Base-by-base conservation (phyloP, 495 filamentous ascomycete genomes). In the Xylaria sp. region DNA sequence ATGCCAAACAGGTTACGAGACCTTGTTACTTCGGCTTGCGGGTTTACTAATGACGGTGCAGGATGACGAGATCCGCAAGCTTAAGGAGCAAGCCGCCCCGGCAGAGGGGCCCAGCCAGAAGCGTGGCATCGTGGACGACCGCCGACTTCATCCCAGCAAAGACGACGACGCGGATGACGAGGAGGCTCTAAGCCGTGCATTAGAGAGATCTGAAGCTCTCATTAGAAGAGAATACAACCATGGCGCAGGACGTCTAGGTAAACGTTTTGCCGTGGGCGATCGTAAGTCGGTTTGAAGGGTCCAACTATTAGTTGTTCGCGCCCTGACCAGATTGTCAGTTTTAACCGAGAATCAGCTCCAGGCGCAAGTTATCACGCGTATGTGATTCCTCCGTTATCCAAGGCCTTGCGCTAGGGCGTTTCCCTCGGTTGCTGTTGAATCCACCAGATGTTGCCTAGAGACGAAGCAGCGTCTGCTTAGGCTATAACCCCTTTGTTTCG, bases 311-410 rank as follows among this genome's bases (percentile, higher is more conserved):
- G 19, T 7, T 33, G 8, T 63, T 29, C 6, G 21, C 44, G 29
- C 44, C 29, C 62, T 65, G 19, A 65, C 29, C 9, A 9, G 50
- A 9, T 37, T 19, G 17, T 3, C n/a, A 81, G 77, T 79, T 40
- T 68, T 80, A 50, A 73, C 79, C 9, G 79, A 82, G 67, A 80
- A 72, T 53, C 80, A 82, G 33, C 73, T 81, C 41, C 80, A 82
- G 50, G 61, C 70, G 26, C 78, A 81, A 50, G 76, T 81, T 62
- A 82, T 82, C 66, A 74, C 77, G 74, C 80, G 65, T 68, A 68
- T 31, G 62, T 37, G 19, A 19, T 15, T 15, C 29, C 7, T 12
- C 12, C 1, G 21, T 52, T 52, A 19, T 35, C 26, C 11, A 2
- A 12, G 0, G 5, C 21, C 17, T 19, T 1, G 3, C 31, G 2